phyloP scores from a whole-genome alignment of 1,139 yeast species.

The Geotrichum macrosporum region DNA sequence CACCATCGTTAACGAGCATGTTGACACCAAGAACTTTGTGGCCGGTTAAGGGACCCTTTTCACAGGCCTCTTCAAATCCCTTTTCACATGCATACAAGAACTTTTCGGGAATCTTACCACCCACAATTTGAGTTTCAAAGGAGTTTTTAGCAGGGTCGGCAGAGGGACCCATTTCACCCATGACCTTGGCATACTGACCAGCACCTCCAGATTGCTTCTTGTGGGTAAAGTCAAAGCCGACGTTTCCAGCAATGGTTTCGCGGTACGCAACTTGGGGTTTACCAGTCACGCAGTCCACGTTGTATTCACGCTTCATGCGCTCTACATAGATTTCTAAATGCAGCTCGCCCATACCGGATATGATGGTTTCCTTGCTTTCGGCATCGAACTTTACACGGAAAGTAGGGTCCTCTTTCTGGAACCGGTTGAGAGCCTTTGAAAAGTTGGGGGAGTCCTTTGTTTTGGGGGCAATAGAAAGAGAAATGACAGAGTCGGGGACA shows the following conservation, averaged over 20 bases:
- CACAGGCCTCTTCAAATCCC: constrained; percentile 93
- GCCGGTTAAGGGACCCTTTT: constrained; percentile 95
- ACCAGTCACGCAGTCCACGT: constrained; percentile 92
- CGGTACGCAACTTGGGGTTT: constrained; percentile 98
- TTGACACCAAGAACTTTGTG: constrained; percentile 88
- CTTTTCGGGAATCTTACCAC: constrained; percentile 96
- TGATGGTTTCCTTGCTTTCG: constrained; percentile 92
- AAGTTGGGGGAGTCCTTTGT: constrained; percentile 83
- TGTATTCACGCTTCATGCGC: constrained; percentile 96
- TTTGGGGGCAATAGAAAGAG: constrained; percentile 84
- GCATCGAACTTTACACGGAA: constrained; percentile 86
- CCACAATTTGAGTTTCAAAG: constrained; percentile 84
- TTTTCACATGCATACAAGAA: constrained; percentile 89
- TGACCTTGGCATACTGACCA: constrained; percentile 97
- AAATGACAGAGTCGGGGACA: constrained; percentile 97
- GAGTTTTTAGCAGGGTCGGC: constrained; percentile 49
- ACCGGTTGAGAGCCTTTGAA: constrained; percentile 93
- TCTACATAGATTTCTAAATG: constrained; percentile 96
- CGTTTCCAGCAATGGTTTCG: constrained; percentile 73
- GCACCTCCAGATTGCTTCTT: constrained; percentile 99
- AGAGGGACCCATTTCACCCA: constrained; percentile 57
- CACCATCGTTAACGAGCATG: constrained; percentile 96
- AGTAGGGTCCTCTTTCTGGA: constrained; percentile 98
- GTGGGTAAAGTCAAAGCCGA: constrained; percentile 90
- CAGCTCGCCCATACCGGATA: constrained; percentile 98